Conservation (phyloP, 78 protist genomes). For the Andalucia godoyi region DNA sequence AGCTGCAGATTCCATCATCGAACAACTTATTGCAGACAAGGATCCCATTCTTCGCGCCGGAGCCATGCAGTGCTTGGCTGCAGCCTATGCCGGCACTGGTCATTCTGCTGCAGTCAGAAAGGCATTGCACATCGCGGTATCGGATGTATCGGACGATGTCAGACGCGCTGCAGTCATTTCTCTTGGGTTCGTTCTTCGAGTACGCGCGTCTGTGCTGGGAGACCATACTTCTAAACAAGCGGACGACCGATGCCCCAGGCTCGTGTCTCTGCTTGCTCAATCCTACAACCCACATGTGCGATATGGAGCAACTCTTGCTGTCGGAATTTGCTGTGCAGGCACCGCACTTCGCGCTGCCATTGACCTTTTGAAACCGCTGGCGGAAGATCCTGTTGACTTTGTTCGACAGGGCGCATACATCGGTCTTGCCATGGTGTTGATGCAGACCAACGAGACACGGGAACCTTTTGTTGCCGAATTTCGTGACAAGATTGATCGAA, state of each 20-base stretch:
- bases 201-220: conserved; percentile 67
- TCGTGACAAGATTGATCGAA: conserved; percentile 23
- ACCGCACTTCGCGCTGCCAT: conserved; percentile 74
- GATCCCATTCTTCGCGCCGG: conserved; percentile 76
- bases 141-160: conserved; percentile 94
- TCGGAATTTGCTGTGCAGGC: conserved; percentile 95
- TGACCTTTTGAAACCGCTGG: conserved; percentile 55
- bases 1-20: conserved; percentile 66
- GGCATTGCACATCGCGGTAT: conserved; percentile 91
- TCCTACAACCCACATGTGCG: conserved; percentile 96
- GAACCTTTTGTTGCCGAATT: conserved; percentile 17
- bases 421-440: conserved; percentile 83
- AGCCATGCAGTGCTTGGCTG: conserved; percentile 77
- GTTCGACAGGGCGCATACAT: conserved; percentile 91
- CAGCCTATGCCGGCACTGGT: conserved; percentile 92
- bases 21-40: conserved; percentile 53
- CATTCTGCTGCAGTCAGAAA: conserved; percentile 71
- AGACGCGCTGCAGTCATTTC: conserved; percentile 93
- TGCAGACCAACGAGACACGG: conserved; percentile 55
- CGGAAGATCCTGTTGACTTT: conserved; percentile 74
- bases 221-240: no score
- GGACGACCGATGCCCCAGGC: conserved; percentile 68
- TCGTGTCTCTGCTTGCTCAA: conserved; percentile 73
- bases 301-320: conserved; percentile 91
- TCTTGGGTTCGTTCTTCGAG: conserved; percentile 87